Percentiles rank a stretch among this genome's conserved stretches.
Evolutionary conservation across 2,329 filamentous ascomycete genomes (phyloP).

Genomic region (Colletotrichum plurivorum): DNA sequence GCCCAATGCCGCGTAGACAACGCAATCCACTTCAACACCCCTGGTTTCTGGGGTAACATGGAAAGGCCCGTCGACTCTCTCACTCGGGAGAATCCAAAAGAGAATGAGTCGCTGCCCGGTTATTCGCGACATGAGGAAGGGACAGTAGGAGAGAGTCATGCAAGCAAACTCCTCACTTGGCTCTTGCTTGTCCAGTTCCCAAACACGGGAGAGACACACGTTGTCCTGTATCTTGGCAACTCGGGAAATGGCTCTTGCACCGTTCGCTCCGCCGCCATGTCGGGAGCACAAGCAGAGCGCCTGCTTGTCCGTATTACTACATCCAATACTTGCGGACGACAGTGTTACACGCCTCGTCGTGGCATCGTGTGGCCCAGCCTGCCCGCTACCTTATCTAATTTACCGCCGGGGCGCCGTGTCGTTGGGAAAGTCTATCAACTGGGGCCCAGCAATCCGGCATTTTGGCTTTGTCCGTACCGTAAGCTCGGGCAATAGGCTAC

Average conservation of each 20-base stretch:
- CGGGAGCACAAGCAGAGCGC: neutral
- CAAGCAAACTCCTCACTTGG: constrained; percentile 3
- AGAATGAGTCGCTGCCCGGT: neutral
- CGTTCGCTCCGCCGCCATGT: neutral
- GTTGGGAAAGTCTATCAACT: constrained; percentile 28
- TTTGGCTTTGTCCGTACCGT: neutral
- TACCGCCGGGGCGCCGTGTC: neutral
- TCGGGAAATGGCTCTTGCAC: constrained; percentile 6
- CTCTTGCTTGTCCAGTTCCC: neutral
- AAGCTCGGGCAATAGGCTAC: neutral
- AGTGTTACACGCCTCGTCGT: neutral
- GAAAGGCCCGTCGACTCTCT: constrained; percentile 20
- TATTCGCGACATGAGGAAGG: neutral
- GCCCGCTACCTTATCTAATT: constrained; percentile 17
- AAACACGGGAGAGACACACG: neutral
- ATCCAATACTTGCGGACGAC: constrained; percentile 9
- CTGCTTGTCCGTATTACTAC: neutral
- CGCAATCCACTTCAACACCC: neutral
- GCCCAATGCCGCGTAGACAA: too few relatives aligned
- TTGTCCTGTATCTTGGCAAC: constrained; percentile 4
- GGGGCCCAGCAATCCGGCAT: constrained; percentile 7
- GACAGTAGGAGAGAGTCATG: constrained; percentile 12
- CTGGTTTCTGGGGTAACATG: constrained; percentile 30
- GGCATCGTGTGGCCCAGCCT: constrained; percentile 1
- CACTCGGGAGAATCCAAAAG: neutral